Evolutionary conservation across 495 filamentous ascomycete genomes (phyloP).

Genomic region (Neurospora sp.): DNA sequence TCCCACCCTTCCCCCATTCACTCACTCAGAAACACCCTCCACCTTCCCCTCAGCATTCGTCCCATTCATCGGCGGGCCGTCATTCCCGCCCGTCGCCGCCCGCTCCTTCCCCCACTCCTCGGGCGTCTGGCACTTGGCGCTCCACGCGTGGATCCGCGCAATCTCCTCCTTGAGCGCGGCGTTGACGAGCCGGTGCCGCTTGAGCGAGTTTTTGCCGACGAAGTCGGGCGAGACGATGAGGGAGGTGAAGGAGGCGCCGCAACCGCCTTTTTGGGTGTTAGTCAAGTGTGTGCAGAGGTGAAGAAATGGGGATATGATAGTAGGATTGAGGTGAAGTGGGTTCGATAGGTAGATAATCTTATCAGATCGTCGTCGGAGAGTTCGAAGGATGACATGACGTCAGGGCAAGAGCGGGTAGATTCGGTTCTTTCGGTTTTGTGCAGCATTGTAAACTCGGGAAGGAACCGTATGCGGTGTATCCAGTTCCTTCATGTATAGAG

Average conservation of each 20-base stretch:
- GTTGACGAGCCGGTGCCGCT: constrained; percentile 85
- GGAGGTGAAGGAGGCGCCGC: constrained; percentile 89
- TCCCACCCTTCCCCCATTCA: neutral
- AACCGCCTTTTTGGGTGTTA: constrained; percentile 55
- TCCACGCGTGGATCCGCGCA: constrained; percentile 95
- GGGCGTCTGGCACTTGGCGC: constrained; percentile 89
- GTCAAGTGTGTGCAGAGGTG: neutral
- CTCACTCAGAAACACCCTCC: constrained; percentile 27
- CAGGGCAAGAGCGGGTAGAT: neutral
- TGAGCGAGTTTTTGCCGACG: constrained; percentile 75
- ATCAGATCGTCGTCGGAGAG: neutral
- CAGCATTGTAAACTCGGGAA: neutral
- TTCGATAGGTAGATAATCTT: neutral
- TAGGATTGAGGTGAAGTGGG: no score
- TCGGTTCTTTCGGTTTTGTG: neutral
- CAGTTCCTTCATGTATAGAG: neutral
- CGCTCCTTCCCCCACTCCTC: constrained; percentile 80
- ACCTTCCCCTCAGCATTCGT: constrained; percentile 30
- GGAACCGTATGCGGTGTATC: neutral
- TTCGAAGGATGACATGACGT: constrained; percentile 13
- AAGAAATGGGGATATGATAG: no score
- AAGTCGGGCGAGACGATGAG: constrained; percentile 86
- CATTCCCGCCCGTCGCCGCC: constrained; percentile 20
- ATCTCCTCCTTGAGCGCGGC: constrained; percentile 83
- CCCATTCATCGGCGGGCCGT: constrained; percentile 31